These are phyloP conservation scores for Domatiomyces catenatus DNA, from an alignment of 2,329 filamentous ascomycete species.

Conservation along the genomic window DNA sequence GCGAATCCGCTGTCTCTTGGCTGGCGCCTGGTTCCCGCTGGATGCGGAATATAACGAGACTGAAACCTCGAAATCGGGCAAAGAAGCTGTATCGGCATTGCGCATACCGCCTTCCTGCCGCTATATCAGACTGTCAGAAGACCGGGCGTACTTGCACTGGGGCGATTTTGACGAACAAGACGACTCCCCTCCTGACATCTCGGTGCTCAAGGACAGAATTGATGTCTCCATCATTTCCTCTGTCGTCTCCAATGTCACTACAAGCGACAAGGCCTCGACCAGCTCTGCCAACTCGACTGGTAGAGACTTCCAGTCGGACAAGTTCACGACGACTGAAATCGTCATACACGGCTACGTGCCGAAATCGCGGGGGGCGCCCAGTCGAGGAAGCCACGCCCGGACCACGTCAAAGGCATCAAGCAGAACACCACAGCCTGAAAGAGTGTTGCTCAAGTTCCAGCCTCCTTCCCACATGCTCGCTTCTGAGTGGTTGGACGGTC, in stretches of 20 bases:
- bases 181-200: constrained; percentile 40
- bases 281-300: constrained; percentile 15
- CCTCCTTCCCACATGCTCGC: constrained; percentile 68
- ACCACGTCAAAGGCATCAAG: constrained; percentile 15
- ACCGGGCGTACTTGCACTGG: constrained; percentile 78
- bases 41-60: constrained; percentile 34
- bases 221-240: constrained; percentile 79
- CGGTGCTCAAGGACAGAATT: constrained; percentile 31
- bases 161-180: constrained; percentile 60
- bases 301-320: constrained; percentile 22
- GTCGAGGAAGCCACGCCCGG: constrained; percentile 21
- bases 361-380: constrained; percentile 14
- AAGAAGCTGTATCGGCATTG: constrained; percentile 22
- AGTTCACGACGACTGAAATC: constrained; percentile 57
- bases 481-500: constrained; percentile 89
- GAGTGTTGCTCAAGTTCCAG: constrained; percentile 65
- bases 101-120: constrained; percentile 49
- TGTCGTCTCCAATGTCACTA: constrained; percentile 78
- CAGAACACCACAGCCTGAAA: constrained; percentile 40
- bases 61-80: constrained; percentile 22
- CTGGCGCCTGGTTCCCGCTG: constrained; percentile 72
- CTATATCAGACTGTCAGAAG: constrained; percentile 79
- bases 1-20: constrained; percentile 71
- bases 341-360: constrained; percentile 64
- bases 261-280: constrained; percentile 27